Conservation (phyloP, 2,329 filamentous ascomycete genomes). For the Penicillium sp. region DNA sequence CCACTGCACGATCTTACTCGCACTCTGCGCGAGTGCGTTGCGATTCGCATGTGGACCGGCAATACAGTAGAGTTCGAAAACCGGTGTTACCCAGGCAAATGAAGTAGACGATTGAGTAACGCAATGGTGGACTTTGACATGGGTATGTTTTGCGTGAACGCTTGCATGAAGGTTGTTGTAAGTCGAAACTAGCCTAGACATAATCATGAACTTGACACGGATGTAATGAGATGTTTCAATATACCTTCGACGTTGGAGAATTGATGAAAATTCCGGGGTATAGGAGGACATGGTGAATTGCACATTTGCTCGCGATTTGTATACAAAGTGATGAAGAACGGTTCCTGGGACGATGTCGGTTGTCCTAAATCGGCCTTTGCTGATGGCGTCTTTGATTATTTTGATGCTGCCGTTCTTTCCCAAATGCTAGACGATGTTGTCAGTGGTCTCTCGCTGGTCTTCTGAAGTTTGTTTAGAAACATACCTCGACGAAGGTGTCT, state of each 20-base stretch:
- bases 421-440: slow-evolving; percentile 61
- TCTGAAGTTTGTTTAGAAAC: slow-evolving; percentile 19
- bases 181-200: slow-evolving; percentile 70
- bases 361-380: slow-evolving; percentile 71
- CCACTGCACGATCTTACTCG: slow-evolving; percentile 91
- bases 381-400: slow-evolving; percentile 73
- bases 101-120: slow-evolving; percentile 76
- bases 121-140: slow-evolving; percentile 84
- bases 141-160: slow-evolving; percentile 82
- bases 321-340: slow-evolving; percentile 87
- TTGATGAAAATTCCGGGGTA: slow-evolving; percentile 66
- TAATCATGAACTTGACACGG: background rate
- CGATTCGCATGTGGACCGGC: slow-evolving; percentile 71
- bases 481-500: slow-evolving; percentile 62
- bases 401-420: slow-evolving; percentile 75
- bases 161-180: slow-evolving; percentile 85
- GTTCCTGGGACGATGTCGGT: slow-evolving; percentile 80
- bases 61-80: slow-evolving; percentile 96
- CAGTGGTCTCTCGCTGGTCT: slow-evolving; percentile 31
- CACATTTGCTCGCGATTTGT: slow-evolving; percentile 92
- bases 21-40: slow-evolving; percentile 76
- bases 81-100: slow-evolving; percentile 86
- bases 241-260: slow-evolving; percentile 67
- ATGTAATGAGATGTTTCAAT: slow-evolving; percentile 9
- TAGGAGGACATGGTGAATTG: slow-evolving; percentile 93